These are phyloP conservation scores for Ascochyta rabiei DNA, from an alignment of 2,329 filamentous ascomycete species.

Conservation along the genomic window DNA sequence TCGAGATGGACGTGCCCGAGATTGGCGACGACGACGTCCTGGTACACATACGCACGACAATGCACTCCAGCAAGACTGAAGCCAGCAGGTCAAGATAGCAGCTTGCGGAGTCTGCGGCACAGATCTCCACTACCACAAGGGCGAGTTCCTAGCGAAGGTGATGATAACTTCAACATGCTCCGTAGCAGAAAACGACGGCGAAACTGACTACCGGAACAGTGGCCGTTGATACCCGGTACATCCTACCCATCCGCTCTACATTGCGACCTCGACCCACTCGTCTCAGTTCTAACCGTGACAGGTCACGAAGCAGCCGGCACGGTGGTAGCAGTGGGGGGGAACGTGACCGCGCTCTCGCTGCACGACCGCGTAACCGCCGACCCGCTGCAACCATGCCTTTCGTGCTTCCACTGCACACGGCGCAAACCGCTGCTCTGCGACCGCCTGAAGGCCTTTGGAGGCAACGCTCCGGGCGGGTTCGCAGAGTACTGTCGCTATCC, in stretches of 20 bases:
- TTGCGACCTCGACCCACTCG: no score
- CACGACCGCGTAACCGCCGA: conserved; percentile 68
- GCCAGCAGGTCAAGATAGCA: conserved; percentile 27
- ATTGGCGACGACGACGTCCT: conserved; percentile 32
- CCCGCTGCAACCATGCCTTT: conserved; percentile 70
- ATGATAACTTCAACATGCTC: rapidly evolving
- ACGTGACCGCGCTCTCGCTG: conserved; percentile 65
- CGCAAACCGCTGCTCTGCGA: conserved; percentile 72
- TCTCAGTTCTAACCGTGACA: background rate
- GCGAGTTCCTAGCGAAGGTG: conserved; percentile 33
- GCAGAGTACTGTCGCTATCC: conserved; percentile 70
- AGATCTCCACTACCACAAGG: conserved; percentile 35
- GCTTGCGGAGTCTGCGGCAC: conserved; percentile 36
- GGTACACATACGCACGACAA: conserved; percentile 8
- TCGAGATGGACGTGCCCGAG: conserved; percentile 23
- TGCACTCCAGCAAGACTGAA: background rate
- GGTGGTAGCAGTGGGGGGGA: conserved; percentile 63
- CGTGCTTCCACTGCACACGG: conserved; percentile 76
- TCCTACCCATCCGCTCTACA: background rate
- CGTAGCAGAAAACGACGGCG: no score
- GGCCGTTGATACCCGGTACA: conserved; percentile 31
- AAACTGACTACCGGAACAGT: conserved; percentile 14
- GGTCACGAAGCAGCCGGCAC: conserved; percentile 73
- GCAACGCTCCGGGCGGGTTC: conserved; percentile 73
- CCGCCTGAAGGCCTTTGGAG: conserved; percentile 70